Conservation (phyloP, 805 yeast genomes). For the Suhomyces emberorum region DNA sequence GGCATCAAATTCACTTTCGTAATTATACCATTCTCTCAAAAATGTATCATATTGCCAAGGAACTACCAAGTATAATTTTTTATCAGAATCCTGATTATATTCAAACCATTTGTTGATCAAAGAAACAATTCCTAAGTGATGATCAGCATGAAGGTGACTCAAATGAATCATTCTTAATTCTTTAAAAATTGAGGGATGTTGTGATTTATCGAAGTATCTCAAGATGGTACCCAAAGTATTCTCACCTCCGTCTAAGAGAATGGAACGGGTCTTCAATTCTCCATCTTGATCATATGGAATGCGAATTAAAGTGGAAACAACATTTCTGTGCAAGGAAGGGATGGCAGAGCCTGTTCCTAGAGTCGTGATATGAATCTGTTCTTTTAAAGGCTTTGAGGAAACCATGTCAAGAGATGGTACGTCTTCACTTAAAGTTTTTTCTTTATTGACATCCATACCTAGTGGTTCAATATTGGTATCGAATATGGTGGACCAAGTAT, state of each 20-base stretch:
- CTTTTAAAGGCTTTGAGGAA: conserved; percentile 19
- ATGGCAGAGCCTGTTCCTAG: conserved; percentile 92
- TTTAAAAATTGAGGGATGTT: conserved; percentile 40
- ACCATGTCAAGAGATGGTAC: conserved; percentile 19
- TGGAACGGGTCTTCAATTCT: conserved; percentile 33
- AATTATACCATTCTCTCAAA: conserved; percentile 60
- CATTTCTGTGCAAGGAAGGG: conserved; percentile 84
- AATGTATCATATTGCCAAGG: conserved; percentile 76
- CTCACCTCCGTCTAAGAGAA: conserved; percentile 93
- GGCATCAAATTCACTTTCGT: conserved; percentile 35
- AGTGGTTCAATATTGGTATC: conserved; percentile 26
- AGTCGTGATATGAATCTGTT: conserved; percentile 65
- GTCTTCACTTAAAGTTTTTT: conserved; percentile 14
- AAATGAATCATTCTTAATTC: conserved; percentile 68
- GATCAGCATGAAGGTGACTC: conserved; percentile 96
- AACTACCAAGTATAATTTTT: conserved; percentile 53
- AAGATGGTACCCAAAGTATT: conserved; percentile 73
- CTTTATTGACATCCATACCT: conserved; percentile 13
- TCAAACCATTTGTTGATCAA: conserved; percentile 67
- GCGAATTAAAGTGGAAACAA: conserved; percentile 73
- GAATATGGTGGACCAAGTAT: conserved; percentile 28
- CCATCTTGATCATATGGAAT: conserved; percentile 46
- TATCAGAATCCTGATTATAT: conserved; percentile 27
- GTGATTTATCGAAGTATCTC: conserved; percentile 53
- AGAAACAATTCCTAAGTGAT: conserved; percentile 80